phyloP scores from a whole-genome alignment of 2,329 filamentous ascomycete species.

The Chaetomiaceae sp. region DNA sequence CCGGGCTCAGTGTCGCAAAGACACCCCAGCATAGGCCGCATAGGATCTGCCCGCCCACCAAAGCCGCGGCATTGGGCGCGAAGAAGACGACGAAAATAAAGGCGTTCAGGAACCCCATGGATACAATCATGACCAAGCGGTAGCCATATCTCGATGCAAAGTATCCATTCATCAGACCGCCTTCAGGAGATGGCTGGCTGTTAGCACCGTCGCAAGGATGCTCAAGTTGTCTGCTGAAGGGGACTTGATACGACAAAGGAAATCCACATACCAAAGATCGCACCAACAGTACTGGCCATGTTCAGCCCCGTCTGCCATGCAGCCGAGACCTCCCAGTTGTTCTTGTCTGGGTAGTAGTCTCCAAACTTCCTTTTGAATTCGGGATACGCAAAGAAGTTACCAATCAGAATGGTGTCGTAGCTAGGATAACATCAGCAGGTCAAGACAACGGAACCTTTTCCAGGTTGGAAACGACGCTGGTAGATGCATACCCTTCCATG shows the following conservation, averaged over 20 bases:
- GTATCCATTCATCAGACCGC: conserved; percentile 40
- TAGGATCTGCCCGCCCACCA: conserved; percentile 44
- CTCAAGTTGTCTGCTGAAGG: too few relatives aligned
- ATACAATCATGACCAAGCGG: conserved; percentile 40
- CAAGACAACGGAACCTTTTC: too few relatives aligned
- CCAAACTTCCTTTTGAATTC: conserved; percentile 30
- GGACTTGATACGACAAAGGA: too few relatives aligned
- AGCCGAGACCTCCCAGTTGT: conserved; percentile 39
- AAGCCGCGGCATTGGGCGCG: conserved; percentile 39
- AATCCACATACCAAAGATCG: conserved; percentile 28
- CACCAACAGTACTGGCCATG: conserved; percentile 32
- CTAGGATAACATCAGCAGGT: too few relatives aligned
- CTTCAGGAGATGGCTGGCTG: conserved; percentile 17
- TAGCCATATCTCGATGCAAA: conserved; percentile 41
- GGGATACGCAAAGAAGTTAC: conserved; percentile 29
- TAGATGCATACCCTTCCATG: conserved; percentile 38
- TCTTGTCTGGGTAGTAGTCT: neutral
- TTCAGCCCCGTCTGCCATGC: conserved; percentile 49
- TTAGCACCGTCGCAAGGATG: neutral
- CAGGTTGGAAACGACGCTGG: too few relatives aligned
- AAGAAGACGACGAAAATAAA: conserved; percentile 50
- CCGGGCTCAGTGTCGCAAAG: conserved; percentile 41
- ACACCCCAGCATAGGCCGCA: conserved; percentile 44
- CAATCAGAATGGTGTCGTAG: conserved; percentile 30
- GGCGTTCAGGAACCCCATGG: conserved; percentile 37